Evolutionary conservation across 1,139 yeast genomes (phyloP).

Genomic region (Lizanozyma gosingica): DNA sequence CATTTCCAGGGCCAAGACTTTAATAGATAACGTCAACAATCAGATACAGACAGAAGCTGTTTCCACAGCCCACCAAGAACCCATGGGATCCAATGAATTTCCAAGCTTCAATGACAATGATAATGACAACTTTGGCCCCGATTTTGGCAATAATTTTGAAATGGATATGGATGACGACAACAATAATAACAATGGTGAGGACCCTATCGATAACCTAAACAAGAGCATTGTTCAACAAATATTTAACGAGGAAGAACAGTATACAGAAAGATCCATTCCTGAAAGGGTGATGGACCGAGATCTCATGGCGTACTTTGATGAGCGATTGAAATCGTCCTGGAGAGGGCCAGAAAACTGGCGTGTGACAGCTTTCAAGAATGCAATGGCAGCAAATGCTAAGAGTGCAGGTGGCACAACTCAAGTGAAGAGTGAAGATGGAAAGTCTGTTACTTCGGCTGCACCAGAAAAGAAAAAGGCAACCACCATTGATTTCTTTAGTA

Average conservation of each 20-base stretch:
- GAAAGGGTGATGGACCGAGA: constrained; percentile 50
- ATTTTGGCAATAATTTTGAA: constrained; percentile 7
- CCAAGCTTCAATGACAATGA: background rate
- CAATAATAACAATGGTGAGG: constrained; percentile 8
- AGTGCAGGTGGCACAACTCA: background rate
- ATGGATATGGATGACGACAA: constrained; percentile 3
- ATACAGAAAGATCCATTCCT: constrained; percentile 8
- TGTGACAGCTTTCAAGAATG: constrained; percentile 48
- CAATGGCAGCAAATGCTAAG: constrained; percentile 5
- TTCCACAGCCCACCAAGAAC: background rate
- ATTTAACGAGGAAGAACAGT: constrained; percentile 11
- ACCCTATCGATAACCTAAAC: constrained; percentile 14
- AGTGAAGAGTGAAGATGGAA: constrained; percentile 3
- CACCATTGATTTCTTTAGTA: constrained; percentile 42
- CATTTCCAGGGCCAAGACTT: constrained; percentile 4
- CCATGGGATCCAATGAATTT: background rate
- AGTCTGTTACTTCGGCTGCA: constrained; percentile 5
- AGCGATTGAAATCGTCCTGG: constrained; percentile 63
- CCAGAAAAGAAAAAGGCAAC: constrained; percentile 24
- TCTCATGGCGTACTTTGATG: constrained; percentile 74
- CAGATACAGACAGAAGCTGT: background rate
- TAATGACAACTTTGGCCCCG: constrained; percentile 3
- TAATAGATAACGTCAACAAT: background rate
- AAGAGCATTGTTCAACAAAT: constrained; percentile 18
- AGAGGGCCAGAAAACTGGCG: constrained; percentile 95